Percentiles rank a stretch among this genome's conserved stretches.
Evolutionary conservation across 352 stramenopile genomes (phyloP).

Genomic region (Globisporangium lucens): DNA sequence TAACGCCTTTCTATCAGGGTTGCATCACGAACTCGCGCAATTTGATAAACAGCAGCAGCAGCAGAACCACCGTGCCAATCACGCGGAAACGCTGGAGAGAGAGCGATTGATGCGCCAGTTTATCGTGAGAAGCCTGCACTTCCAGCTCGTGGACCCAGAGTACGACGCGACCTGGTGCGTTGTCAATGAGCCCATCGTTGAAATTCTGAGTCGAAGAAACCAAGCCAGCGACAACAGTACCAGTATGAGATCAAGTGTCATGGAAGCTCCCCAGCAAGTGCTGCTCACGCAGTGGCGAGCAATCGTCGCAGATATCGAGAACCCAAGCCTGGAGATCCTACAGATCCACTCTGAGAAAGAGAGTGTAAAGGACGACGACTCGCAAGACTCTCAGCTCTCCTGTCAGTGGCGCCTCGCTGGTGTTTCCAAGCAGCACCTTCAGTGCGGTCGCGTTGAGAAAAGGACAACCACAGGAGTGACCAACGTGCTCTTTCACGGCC

Average conservation of each 20-base stretch:
- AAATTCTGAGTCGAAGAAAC: conserved; percentile 4
- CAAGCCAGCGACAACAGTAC: neutral
- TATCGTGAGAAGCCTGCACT: conserved; percentile 29
- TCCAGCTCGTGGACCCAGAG: conserved; percentile 32
- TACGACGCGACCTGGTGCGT: conserved; percentile 23
- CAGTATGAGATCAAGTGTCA: neutral
- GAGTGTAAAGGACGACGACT: conserved; percentile 4
- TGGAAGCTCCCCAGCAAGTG: neutral
- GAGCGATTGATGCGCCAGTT: conserved; percentile 27
- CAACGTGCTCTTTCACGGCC: conserved; percentile 24
- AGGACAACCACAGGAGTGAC: conserved; percentile 27
- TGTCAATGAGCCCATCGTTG: neutral
- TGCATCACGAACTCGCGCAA: conserved; percentile 20
- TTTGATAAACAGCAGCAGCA: neutral
- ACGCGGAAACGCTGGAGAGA: neutral
- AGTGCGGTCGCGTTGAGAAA: conserved; percentile 17
- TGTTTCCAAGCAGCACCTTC: conserved; percentile 20
- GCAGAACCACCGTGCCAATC: neutral
- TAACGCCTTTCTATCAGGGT: conserved; percentile 30
- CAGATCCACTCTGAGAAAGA: conserved; percentile 14
- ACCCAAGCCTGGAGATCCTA: conserved; percentile 31
- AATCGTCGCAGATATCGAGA: conserved; percentile 34
- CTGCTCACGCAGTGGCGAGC: conserved; percentile 32
- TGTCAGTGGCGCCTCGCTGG: conserved; percentile 32
- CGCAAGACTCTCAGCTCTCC: conserved; percentile 7